These are phyloP conservation scores for Rugonectria rugulosa DNA, from an alignment of 2,329 filamentous ascomycete species.

Conservation along the genomic window DNA sequence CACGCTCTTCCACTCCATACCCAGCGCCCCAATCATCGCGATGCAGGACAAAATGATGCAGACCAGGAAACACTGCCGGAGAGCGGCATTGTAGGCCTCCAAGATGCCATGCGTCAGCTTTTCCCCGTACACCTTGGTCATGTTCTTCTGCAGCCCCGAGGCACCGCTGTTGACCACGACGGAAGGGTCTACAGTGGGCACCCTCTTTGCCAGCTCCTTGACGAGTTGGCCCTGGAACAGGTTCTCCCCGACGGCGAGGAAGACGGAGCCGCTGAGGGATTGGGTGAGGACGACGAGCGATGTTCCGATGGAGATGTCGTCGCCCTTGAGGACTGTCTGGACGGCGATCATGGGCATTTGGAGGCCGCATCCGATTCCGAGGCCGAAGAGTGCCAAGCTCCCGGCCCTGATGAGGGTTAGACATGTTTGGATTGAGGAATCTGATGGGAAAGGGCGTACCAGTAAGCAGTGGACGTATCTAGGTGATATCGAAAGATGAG, in stretches of 20 bases:
- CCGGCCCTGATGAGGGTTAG: constrained; percentile 3
- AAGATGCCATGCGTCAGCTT: not conserved
- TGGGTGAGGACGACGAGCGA: constrained; percentile 24
- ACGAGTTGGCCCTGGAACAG: constrained; percentile 26
- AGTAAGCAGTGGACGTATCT: not conserved
- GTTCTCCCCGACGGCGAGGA: constrained; percentile 24
- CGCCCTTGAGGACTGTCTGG: constrained; percentile 21
- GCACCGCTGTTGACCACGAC: constrained; percentile 2
- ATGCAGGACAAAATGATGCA: constrained; percentile 19
- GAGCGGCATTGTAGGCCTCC: constrained; percentile 1
- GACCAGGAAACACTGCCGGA: constrained; percentile 11
- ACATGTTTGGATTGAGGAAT: not conserved
- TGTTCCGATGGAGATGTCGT: constrained; percentile 25
- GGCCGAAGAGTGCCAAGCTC: constrained; percentile 18
- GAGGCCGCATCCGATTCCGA: constrained; percentile 20
- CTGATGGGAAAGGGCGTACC: not conserved
- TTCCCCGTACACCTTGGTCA: constrained; percentile 1
- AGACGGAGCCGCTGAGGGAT: constrained; percentile 23
- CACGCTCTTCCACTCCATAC: constrained; percentile 24
- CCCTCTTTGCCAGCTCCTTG: not conserved
- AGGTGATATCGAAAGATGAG: constrained; percentile 13
- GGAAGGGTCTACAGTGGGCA: not conserved
- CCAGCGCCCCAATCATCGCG: constrained; percentile 3
- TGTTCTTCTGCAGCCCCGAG: not conserved
- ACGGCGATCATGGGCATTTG: constrained; percentile 24